Conservation (phyloP, 768 basidiomycete species). For the Hypsizygus marmoreus region DNA sequence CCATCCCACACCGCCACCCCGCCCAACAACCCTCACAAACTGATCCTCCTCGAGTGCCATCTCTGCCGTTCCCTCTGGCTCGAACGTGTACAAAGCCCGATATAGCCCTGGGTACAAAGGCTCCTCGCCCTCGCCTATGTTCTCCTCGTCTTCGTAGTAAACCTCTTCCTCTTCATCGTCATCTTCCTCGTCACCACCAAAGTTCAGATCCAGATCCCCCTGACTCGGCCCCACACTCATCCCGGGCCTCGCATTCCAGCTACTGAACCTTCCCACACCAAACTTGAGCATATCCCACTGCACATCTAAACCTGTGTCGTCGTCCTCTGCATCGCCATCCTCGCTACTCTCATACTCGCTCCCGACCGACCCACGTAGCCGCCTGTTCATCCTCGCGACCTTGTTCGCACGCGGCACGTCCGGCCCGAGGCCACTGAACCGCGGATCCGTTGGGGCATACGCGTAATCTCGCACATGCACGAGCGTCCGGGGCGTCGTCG, state of each 20-base stretch:
- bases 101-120: conserved; percentile 71
- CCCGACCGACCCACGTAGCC: conserved; percentile 20
- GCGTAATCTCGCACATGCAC: conserved; percentile 49
- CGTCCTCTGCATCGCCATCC: conserved; percentile 19
- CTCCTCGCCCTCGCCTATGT: conserved; percentile 36
- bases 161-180: conserved; percentile 28
- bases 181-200: conserved; percentile 32
- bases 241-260: conserved; percentile 24
- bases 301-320: conserved; percentile 24
- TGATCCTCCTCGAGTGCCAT: conserved; percentile 81
- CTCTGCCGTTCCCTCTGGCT: conserved; percentile 81
- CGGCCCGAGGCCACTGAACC: conserved; percentile 40
- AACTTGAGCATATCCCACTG: conserved; percentile 28
- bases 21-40: conserved; percentile 67
- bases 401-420: conserved; percentile 42
- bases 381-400: conserved; percentile 33
- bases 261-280: conserved; percentile 28
- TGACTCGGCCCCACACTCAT: conserved; percentile 36
- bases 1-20: conserved; percentile 83
- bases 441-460: conserved; percentile 34
- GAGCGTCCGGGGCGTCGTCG: conserved; percentile 8
- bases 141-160: conserved; percentile 25
- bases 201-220: conserved; percentile 52
- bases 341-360: conserved; percentile 7
- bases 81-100: conserved; percentile 76